Evolutionary conservation across 129 eudicot species (phyloP), one percentile per base, ranked within the genome.

Genomic region (Silybum marianum): DNA sequence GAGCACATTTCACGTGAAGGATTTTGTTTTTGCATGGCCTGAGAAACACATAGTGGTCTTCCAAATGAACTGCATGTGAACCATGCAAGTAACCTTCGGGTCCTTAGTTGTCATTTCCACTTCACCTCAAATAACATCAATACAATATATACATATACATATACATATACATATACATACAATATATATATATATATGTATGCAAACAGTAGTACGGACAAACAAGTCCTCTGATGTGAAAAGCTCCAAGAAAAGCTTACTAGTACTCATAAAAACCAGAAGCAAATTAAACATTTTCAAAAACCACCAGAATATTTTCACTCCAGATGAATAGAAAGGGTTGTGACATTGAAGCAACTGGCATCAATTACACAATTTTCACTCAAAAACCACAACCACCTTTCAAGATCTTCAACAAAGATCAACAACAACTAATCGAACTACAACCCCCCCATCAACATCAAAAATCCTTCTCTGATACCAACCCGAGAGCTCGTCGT

Each of bases 271-370:
- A 77, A 28, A 28, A 62, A 38, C 74, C 67, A 77, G 21, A 76
- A 82, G 25, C 82, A 42, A 83, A 28, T 28, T 71, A 77, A 51
- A 14, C 67, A 71, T 71, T 71, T 36, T 32, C 6, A 22, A 21
- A 83, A 82, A 71, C 30, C 66, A 83, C 22, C 23, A 40, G 10
- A 70, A 32, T 32, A 32, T 42, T 73, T 73, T 81, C 81, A 77
- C 81, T 74, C 86, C 90, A 84, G 69, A 92, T 92, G 97, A 92
- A 85, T 91, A 92, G 84, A 86, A 88, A 93, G 79, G 99, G 97
- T 72, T 96, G 99, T 87, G 97, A 93, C 75, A 93, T 96, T 84
- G 88, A 93, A 90, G 99, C 99, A 77, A 78, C 86, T 38, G 98
- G 97, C 82, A 91, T 96, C 86, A 96, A 87, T 75, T 96, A 91